These are phyloP conservation scores for Scheffersomyces illinoinensis DNA, from an alignment of 1,139 yeast genomes.

Conservation along the genomic window DNA sequence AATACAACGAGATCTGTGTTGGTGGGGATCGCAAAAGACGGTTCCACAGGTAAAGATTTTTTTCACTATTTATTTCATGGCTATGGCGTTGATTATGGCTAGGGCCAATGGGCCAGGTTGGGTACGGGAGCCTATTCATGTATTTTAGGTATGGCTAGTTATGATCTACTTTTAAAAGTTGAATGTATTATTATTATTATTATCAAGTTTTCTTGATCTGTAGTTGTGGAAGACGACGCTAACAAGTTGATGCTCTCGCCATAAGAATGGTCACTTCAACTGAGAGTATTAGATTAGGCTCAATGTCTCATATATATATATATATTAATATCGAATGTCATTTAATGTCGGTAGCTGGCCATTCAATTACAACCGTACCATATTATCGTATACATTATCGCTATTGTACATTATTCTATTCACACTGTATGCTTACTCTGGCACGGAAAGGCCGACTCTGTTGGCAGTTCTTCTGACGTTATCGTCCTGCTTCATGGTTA, in stretches of 20 bases:
- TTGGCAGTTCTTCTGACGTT: constrained; percentile 78
- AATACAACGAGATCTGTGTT: constrained; percentile 5
- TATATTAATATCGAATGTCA: too few species aligned
- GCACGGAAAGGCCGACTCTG: constrained; percentile 66
- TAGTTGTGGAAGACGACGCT: neutral
- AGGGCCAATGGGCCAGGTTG: neutral
- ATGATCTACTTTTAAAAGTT: neutral
- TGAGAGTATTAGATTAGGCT: too few species aligned
- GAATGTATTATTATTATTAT: neutral
- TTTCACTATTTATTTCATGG: neutral
- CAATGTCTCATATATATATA: too few species aligned
- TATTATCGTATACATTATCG: neutral
- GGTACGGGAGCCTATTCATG: neutral
- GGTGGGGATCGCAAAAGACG: constrained; percentile 11
- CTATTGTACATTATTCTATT: too few species aligned
- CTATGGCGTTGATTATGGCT: neutral
- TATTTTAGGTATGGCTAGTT: neutral
- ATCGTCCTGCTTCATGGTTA: constrained; percentile 74
- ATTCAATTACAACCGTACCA: neutral
- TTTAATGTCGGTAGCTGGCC: neutral
- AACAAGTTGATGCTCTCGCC: too few species aligned
- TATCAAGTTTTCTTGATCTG: too few species aligned
- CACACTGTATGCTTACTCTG: constrained; percentile 5
- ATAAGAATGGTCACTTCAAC: too few species aligned
- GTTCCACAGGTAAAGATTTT: constrained; percentile 2